Conservation (phyloP, 805 yeast genomes). For the Starmerella ratchasimensis region DNA sequence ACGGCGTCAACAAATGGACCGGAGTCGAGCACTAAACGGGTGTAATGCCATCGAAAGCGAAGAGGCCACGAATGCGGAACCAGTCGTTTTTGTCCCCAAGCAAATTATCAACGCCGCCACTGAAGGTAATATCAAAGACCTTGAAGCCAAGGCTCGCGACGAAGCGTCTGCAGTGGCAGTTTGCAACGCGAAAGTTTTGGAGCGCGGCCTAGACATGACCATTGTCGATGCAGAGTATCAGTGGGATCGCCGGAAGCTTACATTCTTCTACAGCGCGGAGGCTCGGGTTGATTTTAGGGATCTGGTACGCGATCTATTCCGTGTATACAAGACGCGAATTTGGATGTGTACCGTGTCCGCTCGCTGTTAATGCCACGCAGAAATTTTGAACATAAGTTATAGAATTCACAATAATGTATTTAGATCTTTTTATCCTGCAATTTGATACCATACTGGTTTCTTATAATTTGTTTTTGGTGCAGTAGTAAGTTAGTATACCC, state of each 20-base stretch:
- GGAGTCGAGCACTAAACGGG: slow-evolving; percentile 33
- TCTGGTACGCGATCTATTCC: slow-evolving; percentile 58
- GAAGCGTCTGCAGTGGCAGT: slow-evolving; percentile 55
- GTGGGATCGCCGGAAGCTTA: slow-evolving; percentile 69
- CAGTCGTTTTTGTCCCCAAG: slow-evolving; percentile 53
- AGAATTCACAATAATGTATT: not conserved
- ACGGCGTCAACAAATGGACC: slow-evolving; percentile 54
- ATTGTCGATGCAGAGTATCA: slow-evolving; percentile 73
- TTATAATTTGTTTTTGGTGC: too few species aligned
- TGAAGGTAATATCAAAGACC: slow-evolving; percentile 44
- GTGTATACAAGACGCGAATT: slow-evolving; percentile 64
- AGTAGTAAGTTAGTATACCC: too few species aligned
- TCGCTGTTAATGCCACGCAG: too few species aligned
- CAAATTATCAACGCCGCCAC: slow-evolving; percentile 51
- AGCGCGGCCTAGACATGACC: slow-evolving; percentile 39
- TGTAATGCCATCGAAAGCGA: not conserved
- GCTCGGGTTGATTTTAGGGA: slow-evolving; percentile 67
- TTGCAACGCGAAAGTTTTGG: slow-evolving; percentile 45
- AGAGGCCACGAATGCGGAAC: slow-evolving; percentile 22
- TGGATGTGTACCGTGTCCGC: slow-evolving; percentile 66
- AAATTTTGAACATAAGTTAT: not conserved
- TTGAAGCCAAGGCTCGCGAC: slow-evolving; percentile 46
- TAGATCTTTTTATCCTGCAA: too few species aligned
- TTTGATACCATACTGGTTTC: too few species aligned
- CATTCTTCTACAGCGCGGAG: slow-evolving; percentile 53